These are phyloP conservation scores for Hericium rajendrae DNA, from an alignment of 768 basidiomycete genomes.

Conservation along the genomic window DNA sequence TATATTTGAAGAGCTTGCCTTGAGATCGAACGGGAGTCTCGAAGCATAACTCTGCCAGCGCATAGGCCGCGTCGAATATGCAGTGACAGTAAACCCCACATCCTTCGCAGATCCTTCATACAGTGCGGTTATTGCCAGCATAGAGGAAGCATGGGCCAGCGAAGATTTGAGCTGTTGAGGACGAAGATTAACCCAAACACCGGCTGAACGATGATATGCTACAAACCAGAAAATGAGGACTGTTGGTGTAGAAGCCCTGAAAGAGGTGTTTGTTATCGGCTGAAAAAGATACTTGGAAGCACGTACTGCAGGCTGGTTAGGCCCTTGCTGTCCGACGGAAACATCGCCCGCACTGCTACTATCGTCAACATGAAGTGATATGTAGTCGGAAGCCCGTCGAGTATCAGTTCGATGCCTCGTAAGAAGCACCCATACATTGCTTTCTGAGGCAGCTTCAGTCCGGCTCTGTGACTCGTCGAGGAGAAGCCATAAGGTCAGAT, in stretches of 20 bases:
- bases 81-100: slow-evolving; percentile 60
- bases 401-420: slow-evolving; percentile 65
- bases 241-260: slow-evolving; percentile 12
- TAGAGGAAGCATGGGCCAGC: slow-evolving; percentile 17
- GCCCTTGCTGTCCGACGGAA: not conserved
- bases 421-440: slow-evolving; percentile 73
- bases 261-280: not conserved
- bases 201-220: too few species aligned
- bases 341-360: slow-evolving; percentile 14
- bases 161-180: slow-evolving; percentile 12
- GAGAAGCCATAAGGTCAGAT: slow-evolving; percentile 31
- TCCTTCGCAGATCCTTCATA: slow-evolving; percentile 59
- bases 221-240: slow-evolving; percentile 11
- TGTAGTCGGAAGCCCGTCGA: slow-evolving; percentile 53
- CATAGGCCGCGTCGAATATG: slow-evolving; percentile 35
- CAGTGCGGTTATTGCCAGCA: slow-evolving; percentile 48
- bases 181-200: not conserved
- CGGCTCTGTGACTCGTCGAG: slow-evolving; percentile 18
- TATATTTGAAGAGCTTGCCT: slow-evolving; percentile 7
- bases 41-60: slow-evolving; percentile 11
- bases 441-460: not conserved
- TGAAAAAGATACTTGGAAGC: not conserved
- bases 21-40: slow-evolving; percentile 18
- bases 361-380: slow-evolving; percentile 50
- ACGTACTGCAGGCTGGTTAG: slow-evolving; percentile 1